Base-by-base conservation (phyloP, 495 filamentous ascomycete species). In the Neurospora sp. region DNA sequence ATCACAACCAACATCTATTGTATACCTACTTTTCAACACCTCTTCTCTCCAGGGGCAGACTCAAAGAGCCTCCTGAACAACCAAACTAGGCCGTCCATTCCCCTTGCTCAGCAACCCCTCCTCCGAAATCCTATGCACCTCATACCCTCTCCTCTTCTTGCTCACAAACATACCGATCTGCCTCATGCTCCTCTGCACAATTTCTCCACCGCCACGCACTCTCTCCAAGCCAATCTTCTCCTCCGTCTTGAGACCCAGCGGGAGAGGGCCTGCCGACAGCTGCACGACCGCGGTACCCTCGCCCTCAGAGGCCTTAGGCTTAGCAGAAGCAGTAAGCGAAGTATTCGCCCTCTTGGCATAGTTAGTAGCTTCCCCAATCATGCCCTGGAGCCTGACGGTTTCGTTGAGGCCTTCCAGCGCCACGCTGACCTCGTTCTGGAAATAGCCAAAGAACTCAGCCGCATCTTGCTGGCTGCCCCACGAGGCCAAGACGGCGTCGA, bases 341-440 rank as follows among this genome's bases (percentile, higher is more conserved):
- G 80, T 79, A 70, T 85, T 83, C 69, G 85, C 77, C 21, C 77
- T 82, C 75, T 88, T 85, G 4, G 85, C 86, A 73, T 91, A 95
- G 54, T 88, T 87, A 42, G 94, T 83, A 69, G 92, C 89, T 76
- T 94, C 93, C 19, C 88, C 85, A 10, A 94, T 82, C 15, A 94
- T 83, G 7, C 90, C 89, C 72, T 86, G 86, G 45, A 96, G 83
- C 71, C 90, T 90, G 4, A 87, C 86, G 0, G 91, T 90, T 77
- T 96, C 92, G 75, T 92, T 88, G 43, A 94, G 85, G 19, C 92
- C 92, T 39, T 92, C 91, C 39, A 96, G 83, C 0, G 92, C 92
- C 19, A 90, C 90, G 21, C 90, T 91, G 71, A 95, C 86, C 76
- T 96, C 93, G 6, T 89, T 85, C 75, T 89, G 89, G 81, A 97